These are phyloP conservation scores for Aspergillus fructus DNA, from an alignment of 2,329 filamentous ascomycete species.

Conservation along the genomic window DNA sequence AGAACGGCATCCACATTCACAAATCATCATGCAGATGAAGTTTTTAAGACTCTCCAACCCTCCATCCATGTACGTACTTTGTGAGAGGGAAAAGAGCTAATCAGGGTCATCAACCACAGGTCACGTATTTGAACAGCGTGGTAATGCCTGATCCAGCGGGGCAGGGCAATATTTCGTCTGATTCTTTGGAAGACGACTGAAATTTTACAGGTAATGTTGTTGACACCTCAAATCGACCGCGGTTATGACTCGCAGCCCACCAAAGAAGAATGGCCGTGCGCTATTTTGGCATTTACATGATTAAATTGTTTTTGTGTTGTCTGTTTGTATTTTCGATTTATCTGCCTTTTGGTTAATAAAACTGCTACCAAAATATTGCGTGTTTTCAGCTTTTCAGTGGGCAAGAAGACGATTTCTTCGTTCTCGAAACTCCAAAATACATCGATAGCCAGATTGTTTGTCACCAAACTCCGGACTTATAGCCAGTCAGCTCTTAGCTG, in stretches of 20 bases:
- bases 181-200: conserved; percentile 12
- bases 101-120: conserved; percentile 44
- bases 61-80: conserved; percentile 10
- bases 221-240: neutral
- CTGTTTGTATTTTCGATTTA: conserved; percentile 1
- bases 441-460: neutral
- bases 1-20: conserved; percentile 19
- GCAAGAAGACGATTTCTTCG: neutral
- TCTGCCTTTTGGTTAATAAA: neutral
- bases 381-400: neutral
- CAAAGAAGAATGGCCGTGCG: conserved; percentile 11
- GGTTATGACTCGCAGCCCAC: conserved; percentile 1
- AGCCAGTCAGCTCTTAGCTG: conserved; percentile 4
- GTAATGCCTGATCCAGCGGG: conserved; percentile 69
- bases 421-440: conserved; percentile 5
- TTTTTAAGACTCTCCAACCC: neutral
- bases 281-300: neutral
- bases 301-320: conserved; percentile 1
- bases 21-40: conserved; percentile 7
- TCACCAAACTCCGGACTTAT: neutral
- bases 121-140: conserved; percentile 69
- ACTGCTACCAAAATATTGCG: neutral
- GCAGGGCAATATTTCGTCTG: conserved; percentile 37
- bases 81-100: conserved; percentile 23
- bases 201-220: neutral